phyloP scores from a whole-genome alignment of 2,329 filamentous ascomycete species.

The Fusarium liriodendri region DNA sequence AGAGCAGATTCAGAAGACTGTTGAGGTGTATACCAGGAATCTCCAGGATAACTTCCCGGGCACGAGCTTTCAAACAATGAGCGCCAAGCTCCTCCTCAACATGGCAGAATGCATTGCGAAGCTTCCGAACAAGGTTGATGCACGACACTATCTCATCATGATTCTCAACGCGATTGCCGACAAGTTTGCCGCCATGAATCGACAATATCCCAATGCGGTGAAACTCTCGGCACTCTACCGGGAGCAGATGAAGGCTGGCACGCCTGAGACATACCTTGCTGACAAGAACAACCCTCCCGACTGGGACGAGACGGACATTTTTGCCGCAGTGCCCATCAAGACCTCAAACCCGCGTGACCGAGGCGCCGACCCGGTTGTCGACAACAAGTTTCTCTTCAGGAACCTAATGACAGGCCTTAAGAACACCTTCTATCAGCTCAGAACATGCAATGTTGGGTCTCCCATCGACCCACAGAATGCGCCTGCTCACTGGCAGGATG shows the following conservation, averaged over 20 bases:
- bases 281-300: slow-evolving; percentile 85
- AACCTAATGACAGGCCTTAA: slow-evolving; percentile 96
- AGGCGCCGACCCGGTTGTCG: slow-evolving; percentile 87
- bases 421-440: slow-evolving; percentile 94
- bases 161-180: slow-evolving; percentile 98
- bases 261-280: slow-evolving; percentile 83
- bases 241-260: slow-evolving; percentile 71
- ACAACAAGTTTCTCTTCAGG: slow-evolving; percentile 98
- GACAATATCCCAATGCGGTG: slow-evolving; percentile 93
- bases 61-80: slow-evolving; percentile 99
- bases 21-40: slow-evolving; percentile 97
- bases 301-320: slow-evolving; percentile 99
- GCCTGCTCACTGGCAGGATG: slow-evolving; percentile 92
- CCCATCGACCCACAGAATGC: slow-evolving; percentile 81
- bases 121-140: slow-evolving; percentile 91
- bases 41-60: slow-evolving; percentile 95
- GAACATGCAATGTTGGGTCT: slow-evolving; percentile 83
- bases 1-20: slow-evolving; percentile 93
- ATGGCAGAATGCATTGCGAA: slow-evolving; percentile 99
- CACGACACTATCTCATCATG: slow-evolving; percentile 94
- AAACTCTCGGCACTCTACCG: slow-evolving; percentile 86
- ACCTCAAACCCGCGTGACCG: slow-evolving; percentile 91
- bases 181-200: slow-evolving; percentile 98
- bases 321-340: slow-evolving; percentile 95
- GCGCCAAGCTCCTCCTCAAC: slow-evolving; percentile 93